phyloP scores from a whole-genome alignment of 2,329 filamentous ascomycete species.

The Teratosphaeria epicoccoides region DNA sequence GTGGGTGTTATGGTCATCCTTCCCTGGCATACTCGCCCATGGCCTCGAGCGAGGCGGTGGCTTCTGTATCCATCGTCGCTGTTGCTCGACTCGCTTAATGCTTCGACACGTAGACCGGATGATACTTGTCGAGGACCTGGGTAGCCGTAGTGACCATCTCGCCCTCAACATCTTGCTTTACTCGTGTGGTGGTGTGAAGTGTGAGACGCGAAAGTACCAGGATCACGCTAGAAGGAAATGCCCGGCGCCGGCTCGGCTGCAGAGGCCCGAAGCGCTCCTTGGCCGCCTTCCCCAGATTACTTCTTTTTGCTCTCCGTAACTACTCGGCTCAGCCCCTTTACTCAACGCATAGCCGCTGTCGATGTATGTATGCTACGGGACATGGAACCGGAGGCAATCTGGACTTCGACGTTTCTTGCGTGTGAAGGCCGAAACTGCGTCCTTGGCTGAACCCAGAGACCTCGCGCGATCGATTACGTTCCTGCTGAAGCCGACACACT shows the following conservation, averaged over 20 bases:
- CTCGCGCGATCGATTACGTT: background rate
- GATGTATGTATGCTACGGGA: too few species aligned
- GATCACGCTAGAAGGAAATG: background rate
- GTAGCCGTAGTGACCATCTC: constrained; percentile 11
- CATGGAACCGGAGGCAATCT: too few species aligned
- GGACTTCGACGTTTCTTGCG: too few species aligned
- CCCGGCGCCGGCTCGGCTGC: background rate
- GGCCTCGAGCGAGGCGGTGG: constrained; percentile 10
- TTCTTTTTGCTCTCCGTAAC: too few species aligned
- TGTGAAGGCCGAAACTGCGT: too few species aligned
- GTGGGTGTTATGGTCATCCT: constrained; percentile 1
- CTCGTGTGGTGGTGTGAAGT: background rate
- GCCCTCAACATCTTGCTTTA: constrained; percentile 8
- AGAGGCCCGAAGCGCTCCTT: background rate
- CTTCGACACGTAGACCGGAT: background rate
- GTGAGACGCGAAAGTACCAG: background rate
- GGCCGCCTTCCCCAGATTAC: background rate
- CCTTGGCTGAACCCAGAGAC: too few species aligned
- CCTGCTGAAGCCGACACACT: background rate
- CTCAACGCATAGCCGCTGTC: too few species aligned
- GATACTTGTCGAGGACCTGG: constrained; percentile 3
- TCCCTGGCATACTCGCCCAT: constrained; percentile 8
- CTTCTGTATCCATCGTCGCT: constrained; percentile 12
- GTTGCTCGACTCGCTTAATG: constrained; percentile 3
- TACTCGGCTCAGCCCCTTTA: too few species aligned